Conservation (phyloP, 2,329 filamentous ascomycete species). For the Fusarium clavum region DNA sequence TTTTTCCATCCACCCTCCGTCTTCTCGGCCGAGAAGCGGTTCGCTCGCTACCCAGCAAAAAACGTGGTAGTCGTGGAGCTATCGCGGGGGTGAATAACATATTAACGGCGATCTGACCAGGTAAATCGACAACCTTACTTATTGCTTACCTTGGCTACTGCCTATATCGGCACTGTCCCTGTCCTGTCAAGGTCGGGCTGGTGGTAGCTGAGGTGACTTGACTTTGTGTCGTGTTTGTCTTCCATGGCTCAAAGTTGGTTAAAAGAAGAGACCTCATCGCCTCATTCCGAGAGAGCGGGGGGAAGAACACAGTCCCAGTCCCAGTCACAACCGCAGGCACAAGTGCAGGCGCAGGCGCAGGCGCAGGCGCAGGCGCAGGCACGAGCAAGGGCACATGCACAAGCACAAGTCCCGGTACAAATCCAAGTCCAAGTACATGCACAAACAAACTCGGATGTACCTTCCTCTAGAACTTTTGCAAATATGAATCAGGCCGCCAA, state of each 20-base stretch:
- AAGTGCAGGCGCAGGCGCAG: not conserved
- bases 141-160: not conserved
- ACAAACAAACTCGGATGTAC: conserved; percentile 7
- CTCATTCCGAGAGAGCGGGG: conserved; percentile 30
- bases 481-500: conserved; percentile 11
- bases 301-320: conserved; percentile 8
- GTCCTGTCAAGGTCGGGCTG: not conserved
- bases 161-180: not conserved
- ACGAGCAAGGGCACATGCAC: not conserved
- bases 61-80: conserved; percentile 28
- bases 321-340: conserved; percentile 3
- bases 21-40: conserved; percentile 36
- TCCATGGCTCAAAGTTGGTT: conserved; percentile 40
- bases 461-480: conserved; percentile 11
- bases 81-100: conserved; percentile 15
- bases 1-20: conserved; percentile 19
- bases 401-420: conserved; percentile 1
- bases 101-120: conserved; percentile 21
- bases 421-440: conserved; percentile 1
- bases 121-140: conserved; percentile 19
- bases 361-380: not conserved
- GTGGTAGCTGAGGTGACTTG: not conserved
- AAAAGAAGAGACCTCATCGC: conserved; percentile 39
- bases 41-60: conserved; percentile 5
- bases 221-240: not conserved